Percentiles rank a stretch among this genome's conserved stretches.
Conservation (phyloP, 306 rosid genomes). For the Dryas octopetala region DNA sequence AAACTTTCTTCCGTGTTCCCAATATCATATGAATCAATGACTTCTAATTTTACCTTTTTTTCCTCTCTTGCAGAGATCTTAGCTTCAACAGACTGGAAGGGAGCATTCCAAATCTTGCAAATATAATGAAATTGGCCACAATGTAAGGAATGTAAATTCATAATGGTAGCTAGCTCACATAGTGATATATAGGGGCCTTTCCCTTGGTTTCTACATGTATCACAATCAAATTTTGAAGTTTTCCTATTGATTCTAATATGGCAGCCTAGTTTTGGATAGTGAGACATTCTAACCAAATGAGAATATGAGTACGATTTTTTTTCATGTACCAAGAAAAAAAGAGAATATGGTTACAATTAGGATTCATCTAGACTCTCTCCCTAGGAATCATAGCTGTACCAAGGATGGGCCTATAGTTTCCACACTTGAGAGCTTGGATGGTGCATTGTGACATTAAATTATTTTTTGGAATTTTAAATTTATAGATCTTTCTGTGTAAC, state of each 20-base stretch:
- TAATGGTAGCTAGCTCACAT: not conserved
- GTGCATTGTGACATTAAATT: not conserved
- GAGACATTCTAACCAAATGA: not conserved
- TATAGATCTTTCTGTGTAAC: slow-evolving; percentile 6
- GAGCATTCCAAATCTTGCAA: slow-evolving; percentile 15
- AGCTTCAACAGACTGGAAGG: slow-evolving; percentile 36
- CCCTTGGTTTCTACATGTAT: not conserved
- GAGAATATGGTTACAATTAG: not conserved
- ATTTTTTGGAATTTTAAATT: not conserved
- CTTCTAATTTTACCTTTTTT: not conserved
- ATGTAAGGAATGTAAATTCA: slow-evolving; percentile 21
- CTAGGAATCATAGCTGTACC: not conserved
- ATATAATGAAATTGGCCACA: not conserved
- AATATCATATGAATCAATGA: not conserved
- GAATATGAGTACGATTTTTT: not conserved
- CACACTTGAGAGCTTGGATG: not conserved
- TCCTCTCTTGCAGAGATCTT: slow-evolving; percentile 15
- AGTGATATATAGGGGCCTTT: not conserved
- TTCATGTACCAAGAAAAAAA: not conserved
- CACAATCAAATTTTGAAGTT: not conserved
- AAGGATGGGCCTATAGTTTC: not conserved
- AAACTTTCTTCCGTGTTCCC: not conserved
- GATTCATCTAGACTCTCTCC: not conserved
- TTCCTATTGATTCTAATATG: not conserved
- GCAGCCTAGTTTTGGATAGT: not conserved